Conservation (phyloP, 1,139 yeast genomes). For the Sugiyamaella pinicola region DNA sequence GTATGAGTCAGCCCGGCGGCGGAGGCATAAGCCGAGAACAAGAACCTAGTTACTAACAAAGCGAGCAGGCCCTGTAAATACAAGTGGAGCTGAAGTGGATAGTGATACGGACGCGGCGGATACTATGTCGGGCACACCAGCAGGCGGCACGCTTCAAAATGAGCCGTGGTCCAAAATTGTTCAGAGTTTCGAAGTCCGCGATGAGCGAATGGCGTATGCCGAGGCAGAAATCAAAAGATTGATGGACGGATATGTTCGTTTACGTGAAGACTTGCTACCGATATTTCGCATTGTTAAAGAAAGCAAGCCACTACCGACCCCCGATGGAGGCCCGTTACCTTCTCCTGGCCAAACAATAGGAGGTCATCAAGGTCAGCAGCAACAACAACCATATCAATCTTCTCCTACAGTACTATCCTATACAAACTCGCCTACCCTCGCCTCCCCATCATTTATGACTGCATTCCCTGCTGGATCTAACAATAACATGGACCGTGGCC, state of each 20-base stretch:
- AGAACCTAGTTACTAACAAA: no score
- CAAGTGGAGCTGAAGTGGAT: no score
- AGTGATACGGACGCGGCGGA: no score
- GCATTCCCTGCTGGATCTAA: conserved; percentile 11
- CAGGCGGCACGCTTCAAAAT: neutral
- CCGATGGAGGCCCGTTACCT: conserved; percentile 33
- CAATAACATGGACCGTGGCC: conserved; percentile 10
- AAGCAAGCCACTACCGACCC: conserved; percentile 48
- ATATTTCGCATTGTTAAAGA: conserved; percentile 46
- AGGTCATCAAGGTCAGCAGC: neutral
- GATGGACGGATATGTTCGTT: conserved; percentile 38
- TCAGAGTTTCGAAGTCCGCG: conserved; percentile 39
- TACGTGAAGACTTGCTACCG: conserved; percentile 47
- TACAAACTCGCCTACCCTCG: conserved; percentile 19
- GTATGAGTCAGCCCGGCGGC: no score
- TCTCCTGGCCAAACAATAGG: conserved; percentile 5
- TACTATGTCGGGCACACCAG: neutral
- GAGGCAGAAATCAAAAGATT: conserved; percentile 43
- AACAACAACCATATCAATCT: conserved; percentile 8
- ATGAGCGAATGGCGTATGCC: conserved; percentile 41
- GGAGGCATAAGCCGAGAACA: no score
- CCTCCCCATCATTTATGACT: conserved; percentile 18
- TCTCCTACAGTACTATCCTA: conserved; percentile 20
- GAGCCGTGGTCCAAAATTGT: conserved; percentile 20
- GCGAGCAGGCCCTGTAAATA: no score